Evolutionary conservation across 495 filamentous ascomycete species (phyloP), one percentile per base, ranked within the genome.

Genomic region (Tuber magnatum): DNA sequence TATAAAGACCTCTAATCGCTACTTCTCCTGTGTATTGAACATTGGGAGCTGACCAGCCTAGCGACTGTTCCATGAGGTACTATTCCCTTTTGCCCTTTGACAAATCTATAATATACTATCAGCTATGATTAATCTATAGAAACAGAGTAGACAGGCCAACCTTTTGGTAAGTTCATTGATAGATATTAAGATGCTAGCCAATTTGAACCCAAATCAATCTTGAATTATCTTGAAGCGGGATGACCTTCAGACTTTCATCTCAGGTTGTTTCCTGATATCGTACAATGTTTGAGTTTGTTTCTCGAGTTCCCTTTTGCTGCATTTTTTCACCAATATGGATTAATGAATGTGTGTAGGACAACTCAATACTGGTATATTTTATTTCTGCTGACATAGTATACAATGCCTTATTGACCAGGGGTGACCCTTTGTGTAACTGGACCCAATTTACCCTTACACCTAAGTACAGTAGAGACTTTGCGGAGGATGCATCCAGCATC

Each of bases 31-130:
- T 22, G 44, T 24, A 24, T 56, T n/a, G 42, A 78, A 72, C 48
- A 78, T 72, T 41, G 20, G 0, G 40, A 69, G 76, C 32, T 39
- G n/a, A 12, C 76, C 48, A 7, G 24, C 46, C 24, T 43, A 24
- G 46, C 70, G 65, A 10, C 32, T 22, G 61, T 73, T 78, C 40
- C 7, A 70, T 32, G 46, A 51, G 35, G 76, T 72, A 38, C 69
- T 14, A 35, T 71, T 43, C 18, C 24, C 69, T 28, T 75, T 75
- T 24, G 71, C 68, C 12, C 48, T 0, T 65, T 71, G 5, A 38
- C 71, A 71, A 16, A 75, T 71, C 5, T 72, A 1, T 43, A 41
- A 41, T 41, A 8, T 41, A 41, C 3, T 41, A 43, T 43, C 10
- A 43, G 42, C 8, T 43, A 43, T 43, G 10, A 8, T 43, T 43